These are phyloP conservation scores for Solanum pimpinellifolium DNA, from an alignment of 257 asterid species.

Conservation along the genomic window DNA sequence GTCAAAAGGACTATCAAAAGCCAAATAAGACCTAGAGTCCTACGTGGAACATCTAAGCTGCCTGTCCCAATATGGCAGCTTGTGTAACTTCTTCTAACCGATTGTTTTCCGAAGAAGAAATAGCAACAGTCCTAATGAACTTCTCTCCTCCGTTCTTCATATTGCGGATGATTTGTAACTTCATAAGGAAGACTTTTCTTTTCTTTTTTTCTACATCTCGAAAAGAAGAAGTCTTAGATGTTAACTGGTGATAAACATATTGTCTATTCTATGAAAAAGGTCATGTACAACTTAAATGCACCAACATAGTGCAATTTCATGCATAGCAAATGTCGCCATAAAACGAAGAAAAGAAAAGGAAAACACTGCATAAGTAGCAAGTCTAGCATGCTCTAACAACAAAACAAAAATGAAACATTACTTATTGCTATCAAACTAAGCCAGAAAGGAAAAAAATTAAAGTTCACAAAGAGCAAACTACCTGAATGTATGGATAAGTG, in stretches of 20 bases:
- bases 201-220: background rate
- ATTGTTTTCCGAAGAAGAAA: background rate
- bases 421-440: background rate
- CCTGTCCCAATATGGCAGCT: background rate
- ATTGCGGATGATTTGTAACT: background rate
- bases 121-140: background rate
- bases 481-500: constrained; percentile 95
- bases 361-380: background rate
- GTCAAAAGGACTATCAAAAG: background rate
- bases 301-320: background rate
- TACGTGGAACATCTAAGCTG: background rate
- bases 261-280: background rate
- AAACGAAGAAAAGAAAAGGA: background rate
- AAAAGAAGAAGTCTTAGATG: background rate
- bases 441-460: background rate
- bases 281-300: background rate
- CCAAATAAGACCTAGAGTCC: background rate
- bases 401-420: background rate
- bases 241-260: background rate
- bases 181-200: background rate
- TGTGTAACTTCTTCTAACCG: background rate
- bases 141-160: background rate
- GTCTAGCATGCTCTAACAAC: background rate
- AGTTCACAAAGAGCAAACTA: background rate
- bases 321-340: background rate